Evolutionary conservation across 768 basidiomycete species (phyloP).

Genomic region (Epithele typhae): DNA sequence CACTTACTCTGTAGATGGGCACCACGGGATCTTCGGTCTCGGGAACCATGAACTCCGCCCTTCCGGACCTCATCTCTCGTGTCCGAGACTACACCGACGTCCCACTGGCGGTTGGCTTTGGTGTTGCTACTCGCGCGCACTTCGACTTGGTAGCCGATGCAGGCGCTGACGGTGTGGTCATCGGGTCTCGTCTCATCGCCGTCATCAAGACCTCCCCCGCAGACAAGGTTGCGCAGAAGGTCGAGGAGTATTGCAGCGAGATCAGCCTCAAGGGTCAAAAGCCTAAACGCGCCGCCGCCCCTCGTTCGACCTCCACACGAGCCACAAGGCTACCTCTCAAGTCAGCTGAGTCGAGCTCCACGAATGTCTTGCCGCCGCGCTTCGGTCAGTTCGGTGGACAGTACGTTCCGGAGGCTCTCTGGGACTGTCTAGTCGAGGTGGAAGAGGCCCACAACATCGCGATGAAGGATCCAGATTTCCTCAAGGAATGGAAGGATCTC

Average conservation of each 20-base stretch:
- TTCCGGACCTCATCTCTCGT: conserved; percentile 81
- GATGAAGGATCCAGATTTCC: conserved; percentile 83
- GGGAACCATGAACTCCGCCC: conserved; percentile 63
- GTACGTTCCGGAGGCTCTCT: conserved; percentile 95
- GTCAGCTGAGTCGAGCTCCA: conserved; percentile 25
- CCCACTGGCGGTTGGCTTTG: conserved; percentile 95
- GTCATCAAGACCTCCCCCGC: conserved; percentile 66
- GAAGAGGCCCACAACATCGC: conserved; percentile 89
- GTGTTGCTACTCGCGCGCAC: conserved; percentile 86
- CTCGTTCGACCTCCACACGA: conserved; percentile 18
- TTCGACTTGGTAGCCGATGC: conserved; percentile 81
- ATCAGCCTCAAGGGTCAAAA: conserved; percentile 48
- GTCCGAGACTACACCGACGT: conserved; percentile 75
- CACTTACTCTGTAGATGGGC: conserved; percentile 71
- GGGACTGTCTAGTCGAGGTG: conserved; percentile 87
- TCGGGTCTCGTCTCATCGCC: conserved; percentile 82
- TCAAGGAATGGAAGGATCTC: conserved; percentile 84
- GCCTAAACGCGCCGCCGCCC: conserved; percentile 9
- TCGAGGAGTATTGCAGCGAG: conserved; percentile 72
- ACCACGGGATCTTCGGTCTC: conserved; percentile 89
- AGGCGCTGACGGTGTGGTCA: conserved; percentile 94
- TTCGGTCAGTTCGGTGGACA: conserved; percentile 98
- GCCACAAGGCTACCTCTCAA: conserved; percentile 30
- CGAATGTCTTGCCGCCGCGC: conserved; percentile 61
- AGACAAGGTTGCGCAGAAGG: conserved; percentile 44